Percentiles rank a stretch among this genome's conserved stretches.
phyloP scores from a whole-genome alignment of 164 flowering plant species.

The Aristolochia californica region DNA sequence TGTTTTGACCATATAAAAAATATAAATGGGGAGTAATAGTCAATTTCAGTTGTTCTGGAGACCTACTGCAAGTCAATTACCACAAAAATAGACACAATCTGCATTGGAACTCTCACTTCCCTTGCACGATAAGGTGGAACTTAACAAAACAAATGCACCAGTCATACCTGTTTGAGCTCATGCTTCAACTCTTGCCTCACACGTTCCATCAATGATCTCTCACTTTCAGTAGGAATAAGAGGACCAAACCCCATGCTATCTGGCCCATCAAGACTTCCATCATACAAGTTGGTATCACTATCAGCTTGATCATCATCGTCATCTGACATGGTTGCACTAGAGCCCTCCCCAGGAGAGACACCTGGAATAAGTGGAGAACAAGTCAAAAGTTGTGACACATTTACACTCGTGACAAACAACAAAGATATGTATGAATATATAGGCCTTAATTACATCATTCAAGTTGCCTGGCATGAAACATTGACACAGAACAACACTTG shows the following conservation, averaged over 20 bases:
- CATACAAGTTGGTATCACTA: conserved; percentile 54
- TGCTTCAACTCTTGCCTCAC: conserved; percentile 78
- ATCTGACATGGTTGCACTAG: conserved; percentile 89
- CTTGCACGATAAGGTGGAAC: neutral
- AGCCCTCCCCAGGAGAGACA: conserved; percentile 77
- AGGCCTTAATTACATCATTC: too few species aligned
- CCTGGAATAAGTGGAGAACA: conserved; percentile 27
- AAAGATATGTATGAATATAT: too few species aligned
- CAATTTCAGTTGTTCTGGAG: too few species aligned
- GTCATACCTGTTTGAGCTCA: conserved; percentile 58
- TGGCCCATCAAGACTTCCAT: conserved; percentile 52
- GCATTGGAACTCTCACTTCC: too few species aligned
- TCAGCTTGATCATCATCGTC: conserved; percentile 71
- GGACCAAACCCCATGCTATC: conserved; percentile 81
- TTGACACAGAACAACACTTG: too few species aligned
- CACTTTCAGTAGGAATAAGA: conserved; percentile 66
- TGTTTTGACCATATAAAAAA: too few species aligned
- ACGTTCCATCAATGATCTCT: conserved; percentile 77
- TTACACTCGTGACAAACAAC: neutral
- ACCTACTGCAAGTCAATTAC: too few species aligned
- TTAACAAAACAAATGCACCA: neutral
- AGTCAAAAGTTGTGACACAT: too few species aligned
- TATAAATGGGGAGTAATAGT: too few species aligned
- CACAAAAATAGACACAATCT: too few species aligned
- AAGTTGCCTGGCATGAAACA: too few species aligned